Conservation (phyloP, 129 eudicot genomes). For the Saussurea involucrata region DNA sequence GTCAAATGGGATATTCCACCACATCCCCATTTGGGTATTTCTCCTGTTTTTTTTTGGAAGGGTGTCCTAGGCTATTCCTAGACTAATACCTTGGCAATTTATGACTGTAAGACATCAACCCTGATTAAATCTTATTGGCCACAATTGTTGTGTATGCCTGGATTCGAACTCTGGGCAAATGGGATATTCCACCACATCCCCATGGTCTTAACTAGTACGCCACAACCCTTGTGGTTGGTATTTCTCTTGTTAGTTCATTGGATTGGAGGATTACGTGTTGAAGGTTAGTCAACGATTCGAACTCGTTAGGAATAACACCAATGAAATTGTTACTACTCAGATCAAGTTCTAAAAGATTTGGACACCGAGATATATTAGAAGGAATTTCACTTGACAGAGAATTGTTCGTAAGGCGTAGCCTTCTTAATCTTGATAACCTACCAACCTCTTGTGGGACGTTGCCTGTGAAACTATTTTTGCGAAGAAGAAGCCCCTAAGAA, state of each 20-base stretch:
- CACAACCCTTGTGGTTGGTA: too few relatives aligned
- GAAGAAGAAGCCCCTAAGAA: conserved; percentile 20
- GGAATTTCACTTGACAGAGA: conserved; percentile 32
- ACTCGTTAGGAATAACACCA: background rate
- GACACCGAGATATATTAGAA: conserved; percentile 4
- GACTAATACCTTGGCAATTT: too few relatives aligned
- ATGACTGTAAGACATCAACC: too few relatives aligned
- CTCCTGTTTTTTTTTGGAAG: too few relatives aligned
- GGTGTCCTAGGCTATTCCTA: too few relatives aligned
- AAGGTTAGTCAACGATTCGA: conserved; percentile 11
- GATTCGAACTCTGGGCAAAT: too few relatives aligned
- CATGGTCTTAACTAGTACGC: too few relatives aligned
- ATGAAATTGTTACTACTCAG: background rate
- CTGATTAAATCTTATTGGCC: too few relatives aligned
- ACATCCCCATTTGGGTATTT: too few relatives aligned
- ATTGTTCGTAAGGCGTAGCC: conserved; percentile 16
- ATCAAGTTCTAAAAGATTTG: background rate
- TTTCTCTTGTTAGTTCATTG: conserved; percentile 9
- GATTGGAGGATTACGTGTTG: background rate
- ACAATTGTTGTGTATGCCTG: too few relatives aligned
- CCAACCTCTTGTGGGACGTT: conserved; percentile 20
- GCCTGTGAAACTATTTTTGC: conserved; percentile 31
- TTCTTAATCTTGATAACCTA: conserved; percentile 18
- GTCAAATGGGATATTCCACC: too few relatives aligned
- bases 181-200: too few relatives aligned